These are phyloP conservation scores for Fusarium mangiferae DNA, from an alignment of 2,329 filamentous ascomycete genomes.

Conservation along the genomic window DNA sequence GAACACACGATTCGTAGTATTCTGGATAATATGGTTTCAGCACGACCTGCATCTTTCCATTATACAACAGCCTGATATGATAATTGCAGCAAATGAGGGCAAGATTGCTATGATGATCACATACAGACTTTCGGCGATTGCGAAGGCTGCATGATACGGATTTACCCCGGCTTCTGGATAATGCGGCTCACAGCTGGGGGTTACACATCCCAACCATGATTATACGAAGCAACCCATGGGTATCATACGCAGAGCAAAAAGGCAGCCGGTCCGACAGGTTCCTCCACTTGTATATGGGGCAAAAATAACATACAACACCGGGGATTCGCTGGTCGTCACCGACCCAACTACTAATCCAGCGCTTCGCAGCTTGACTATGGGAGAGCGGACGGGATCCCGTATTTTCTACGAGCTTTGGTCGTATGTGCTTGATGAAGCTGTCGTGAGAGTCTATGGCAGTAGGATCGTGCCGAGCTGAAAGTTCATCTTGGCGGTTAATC, in stretches of 20 bases:
- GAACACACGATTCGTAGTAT: not conserved
- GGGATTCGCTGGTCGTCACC: slow-evolving; percentile 30
- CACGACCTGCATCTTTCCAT: slow-evolving; percentile 12
- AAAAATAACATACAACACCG: slow-evolving; percentile 26
- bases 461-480: not conserved
- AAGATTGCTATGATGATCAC: slow-evolving; percentile 8
- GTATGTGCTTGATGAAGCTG: not conserved
- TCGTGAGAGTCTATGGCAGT: not conserved
- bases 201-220: not conserved
- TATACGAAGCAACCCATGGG: not conserved
- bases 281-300: not conserved
- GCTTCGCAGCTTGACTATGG: slow-evolving; percentile 22
- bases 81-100: slow-evolving; percentile 2
- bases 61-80: slow-evolving; percentile 1
- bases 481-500: not conserved
- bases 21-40: slow-evolving; percentile 8
- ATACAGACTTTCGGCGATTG: not conserved
- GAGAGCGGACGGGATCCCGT: slow-evolving; percentile 28
- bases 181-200: not conserved
- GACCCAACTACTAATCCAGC: slow-evolving; percentile 29
- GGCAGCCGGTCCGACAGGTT: not conserved
- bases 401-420: slow-evolving; percentile 29
- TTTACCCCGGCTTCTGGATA: not conserved
- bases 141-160: slow-evolving; percentile 2
- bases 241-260: not conserved